A percentile compares a stretch with the other conserved stretches of the same genome.
These are phyloP conservation scores for Mycosphaerella arachidis DNA, from an alignment of 2,329 filamentous ascomycete species.

Conservation along the genomic window DNA sequence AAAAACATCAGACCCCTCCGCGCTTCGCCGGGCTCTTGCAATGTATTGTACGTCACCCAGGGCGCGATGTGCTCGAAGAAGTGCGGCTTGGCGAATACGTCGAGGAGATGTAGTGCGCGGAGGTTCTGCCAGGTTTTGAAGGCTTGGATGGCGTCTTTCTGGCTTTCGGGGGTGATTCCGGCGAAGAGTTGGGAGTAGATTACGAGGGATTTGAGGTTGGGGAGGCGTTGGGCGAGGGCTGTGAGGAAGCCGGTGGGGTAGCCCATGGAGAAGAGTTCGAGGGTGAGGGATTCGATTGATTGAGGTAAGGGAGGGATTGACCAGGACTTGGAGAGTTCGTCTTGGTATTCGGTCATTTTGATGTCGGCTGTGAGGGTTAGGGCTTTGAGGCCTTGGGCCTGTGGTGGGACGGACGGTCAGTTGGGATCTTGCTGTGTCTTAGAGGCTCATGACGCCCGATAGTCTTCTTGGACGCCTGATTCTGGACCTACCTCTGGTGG, in stretches of 20 bases:
- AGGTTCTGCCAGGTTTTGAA: slow-evolving; percentile 37
- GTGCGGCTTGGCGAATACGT: slow-evolving; percentile 42
- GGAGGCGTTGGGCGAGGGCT: slow-evolving; percentile 37
- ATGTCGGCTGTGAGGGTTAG: slow-evolving; percentile 49
- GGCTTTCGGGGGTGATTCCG: slow-evolving; percentile 38
- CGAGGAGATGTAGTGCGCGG: slow-evolving; percentile 44
- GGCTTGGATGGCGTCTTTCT: slow-evolving; percentile 40
- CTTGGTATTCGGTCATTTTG: slow-evolving; percentile 44
- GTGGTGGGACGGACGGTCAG: background rate
- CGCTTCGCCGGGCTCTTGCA: slow-evolving; percentile 25
- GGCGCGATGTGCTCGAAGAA: slow-evolving; percentile 36
- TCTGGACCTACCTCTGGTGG: slow-evolving; percentile 33
- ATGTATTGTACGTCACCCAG: slow-evolving; percentile 31
- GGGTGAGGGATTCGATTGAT: slow-evolving; percentile 41
- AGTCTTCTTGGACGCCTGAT: background rate
- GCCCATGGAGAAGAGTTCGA: slow-evolving; percentile 48
- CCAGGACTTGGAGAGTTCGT: slow-evolving; percentile 35
- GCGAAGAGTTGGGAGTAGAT: slow-evolving; percentile 45
- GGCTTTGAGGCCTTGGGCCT: slow-evolving; percentile 39
- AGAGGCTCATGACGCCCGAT: no score
- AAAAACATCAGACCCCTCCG: slow-evolving; percentile 40
- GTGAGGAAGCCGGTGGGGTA: slow-evolving; percentile 44
- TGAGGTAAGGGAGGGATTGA: slow-evolving; percentile 37
- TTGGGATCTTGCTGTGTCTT: no score
- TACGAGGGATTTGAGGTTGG: slow-evolving; percentile 41